Evolutionary conservation across 306 rosid species (phyloP), one percentile per base, ranked within the genome.

Genomic region (Astragalus membranaceus): DNA sequence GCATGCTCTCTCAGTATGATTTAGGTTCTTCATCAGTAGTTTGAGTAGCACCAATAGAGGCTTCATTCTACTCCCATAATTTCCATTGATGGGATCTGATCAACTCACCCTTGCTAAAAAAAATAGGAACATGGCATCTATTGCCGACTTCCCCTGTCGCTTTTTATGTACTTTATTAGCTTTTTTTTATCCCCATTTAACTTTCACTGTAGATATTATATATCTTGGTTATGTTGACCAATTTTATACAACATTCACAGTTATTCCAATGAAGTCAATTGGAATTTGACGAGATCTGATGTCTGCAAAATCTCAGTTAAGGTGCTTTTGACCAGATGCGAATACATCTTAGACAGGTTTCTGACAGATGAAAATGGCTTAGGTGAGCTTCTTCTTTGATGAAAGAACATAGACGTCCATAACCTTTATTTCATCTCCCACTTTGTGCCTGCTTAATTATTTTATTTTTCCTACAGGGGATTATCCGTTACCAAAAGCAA

Each of bases 261-360:
- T 78, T 87, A 68, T 43, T 75, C 82, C 68, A 55, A 62, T 60
- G 83, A 77, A 78, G 81, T 79, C 54, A 43, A 83, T 60, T 90
- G 97, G 97, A 87, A 77, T 77, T 32, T 62, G 75, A 78, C 86
- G 33, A 85, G 97, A 87, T 81, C 81, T 61, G 92, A 94, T 74
- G 96, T 94, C 70, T 82, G 97, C 80, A 90, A 86, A 84, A 88
- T 90, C 59, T 88, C 98, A 73, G 81, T 90, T 68, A 79, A 46
- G 65, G 78, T 87, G 75, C 94, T 94, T n/a, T 54, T 94, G 75
- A 73, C 75, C 68, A 84, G 97, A 82, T 88, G 97, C 70, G 90
- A 87, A 78, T 80, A 82, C 87, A 90, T 87, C 82, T 81, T 90
- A 72, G 75, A 78, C 86, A 85, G 90, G 85, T 94, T 84, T 81